Conservation (phyloP, 371 early-diverging fungal genomes). For the Circinella minor region DNA sequence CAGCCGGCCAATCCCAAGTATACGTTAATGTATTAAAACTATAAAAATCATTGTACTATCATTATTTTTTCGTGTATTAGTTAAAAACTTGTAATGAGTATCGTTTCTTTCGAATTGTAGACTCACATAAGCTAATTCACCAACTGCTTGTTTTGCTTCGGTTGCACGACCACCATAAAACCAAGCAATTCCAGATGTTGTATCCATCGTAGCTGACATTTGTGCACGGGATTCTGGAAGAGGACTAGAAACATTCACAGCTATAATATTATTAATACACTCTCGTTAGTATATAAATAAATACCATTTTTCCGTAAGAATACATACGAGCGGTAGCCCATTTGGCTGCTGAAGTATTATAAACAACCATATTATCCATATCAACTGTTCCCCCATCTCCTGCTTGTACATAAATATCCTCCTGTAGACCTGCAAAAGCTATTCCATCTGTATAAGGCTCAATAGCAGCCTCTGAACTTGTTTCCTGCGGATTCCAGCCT, state of each 20-base stretch:
- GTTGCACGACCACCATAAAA: slow-evolving; percentile 44
- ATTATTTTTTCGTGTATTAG: background rate
- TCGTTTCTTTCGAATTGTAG: background rate
- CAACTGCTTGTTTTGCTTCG: background rate
- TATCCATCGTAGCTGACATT: slow-evolving; percentile 42
- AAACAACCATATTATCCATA: slow-evolving; percentile 30
- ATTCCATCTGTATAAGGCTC: slow-evolving; percentile 39
- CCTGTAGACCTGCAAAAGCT: slow-evolving; percentile 27
- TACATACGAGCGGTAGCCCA: slow-evolving; percentile 18
- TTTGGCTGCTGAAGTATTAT: slow-evolving; percentile 16
- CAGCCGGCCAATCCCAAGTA: slow-evolving; percentile 25
- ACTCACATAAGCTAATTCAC: slow-evolving; percentile 12
- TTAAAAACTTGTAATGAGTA: background rate
- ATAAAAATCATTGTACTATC: slow-evolving; percentile 31
- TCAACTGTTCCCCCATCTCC: slow-evolving; percentile 23
- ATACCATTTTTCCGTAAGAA: too few relatives aligned
- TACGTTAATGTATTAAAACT: slow-evolving; percentile 26
- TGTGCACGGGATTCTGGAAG: slow-evolving; percentile 21
- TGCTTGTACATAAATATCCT: slow-evolving; percentile 29
- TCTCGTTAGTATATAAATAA: background rate
- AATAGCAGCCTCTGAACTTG: background rate
- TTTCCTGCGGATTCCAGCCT: slow-evolving; percentile 21
- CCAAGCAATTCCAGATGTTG: slow-evolving; percentile 30
- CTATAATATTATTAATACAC: background rate
- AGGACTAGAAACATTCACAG: slow-evolving; percentile 5